Base-by-base conservation (phyloP, 1,284 basidiomycete genomes). In the Puccinia polysora region DNA sequence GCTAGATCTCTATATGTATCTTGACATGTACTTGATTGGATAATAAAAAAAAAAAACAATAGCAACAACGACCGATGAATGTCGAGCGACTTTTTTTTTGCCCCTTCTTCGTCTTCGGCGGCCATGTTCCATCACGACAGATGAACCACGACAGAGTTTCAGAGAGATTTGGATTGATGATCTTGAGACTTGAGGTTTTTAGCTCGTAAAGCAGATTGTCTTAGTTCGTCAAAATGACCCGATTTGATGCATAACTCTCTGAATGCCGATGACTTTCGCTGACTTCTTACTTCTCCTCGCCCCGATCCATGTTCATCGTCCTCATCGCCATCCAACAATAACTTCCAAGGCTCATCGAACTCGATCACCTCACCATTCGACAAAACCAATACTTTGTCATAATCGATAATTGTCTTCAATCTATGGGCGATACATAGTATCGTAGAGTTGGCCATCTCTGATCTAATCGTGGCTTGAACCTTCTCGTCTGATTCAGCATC, bases 381-480 rank as follows among this genome's bases (percentile, higher is more conserved):
- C 36, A 65, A 55, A 18, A 65, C 64, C 15, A 65, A 43, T 15
- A 65, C 64, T 55, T 65, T 65, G 15, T 85, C 83, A 77, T 85
- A 85, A 76, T 85, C 84, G 30, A 85, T 84, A 72, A 88, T 85
- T 1, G 86, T 88, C 59, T 85, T 84, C 60, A 88, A 81, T 36
- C 87, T 81, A 79, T 88, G 87, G 0, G 87, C 86, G 20, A 70
- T 62, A 49, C 67, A 70, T 32, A 70, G 75, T 68, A 84, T 85
- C 0, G 86, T 87, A 72, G 84, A 84, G 23, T 84, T 82, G 0
- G 84, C 81, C 76, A 90, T 89, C 76, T 89, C 87, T 34, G 84
- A 83, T 76, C 86, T 85, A 73, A 91, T 89, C 0, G 88, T 89
- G 28, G 82, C 82, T 75, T 89, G 89, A 49, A 91, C 56, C 55